Evolutionary conservation across 257 asterid species (phyloP).

Genomic region (Nicotiana benthamiana): DNA sequence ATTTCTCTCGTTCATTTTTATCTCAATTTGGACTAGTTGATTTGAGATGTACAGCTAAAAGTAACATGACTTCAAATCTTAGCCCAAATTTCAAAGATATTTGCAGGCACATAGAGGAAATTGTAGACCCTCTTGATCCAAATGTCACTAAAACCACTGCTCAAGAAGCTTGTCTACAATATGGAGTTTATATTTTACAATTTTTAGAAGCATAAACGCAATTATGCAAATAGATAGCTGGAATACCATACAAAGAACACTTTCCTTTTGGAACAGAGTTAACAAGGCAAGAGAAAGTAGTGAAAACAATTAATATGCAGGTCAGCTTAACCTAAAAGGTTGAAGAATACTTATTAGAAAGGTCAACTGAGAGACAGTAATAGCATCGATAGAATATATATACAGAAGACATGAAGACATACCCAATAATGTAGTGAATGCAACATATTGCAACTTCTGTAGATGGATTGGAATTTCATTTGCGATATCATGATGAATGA

Average conservation of each 20-base stretch:
- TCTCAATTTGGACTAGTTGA: neutral
- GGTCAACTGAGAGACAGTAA: neutral
- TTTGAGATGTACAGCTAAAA: neutral
- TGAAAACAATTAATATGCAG: neutral
- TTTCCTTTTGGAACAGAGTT: neutral
- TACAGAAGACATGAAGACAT: slow-evolving; percentile 11
- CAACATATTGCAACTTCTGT: slow-evolving; percentile 82
- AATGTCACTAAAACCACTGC: neutral
- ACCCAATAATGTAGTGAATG: slow-evolving; percentile 83
- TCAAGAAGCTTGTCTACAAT: neutral
- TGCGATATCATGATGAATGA: slow-evolving; percentile 82
- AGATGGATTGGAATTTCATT: slow-evolving; percentile 89
- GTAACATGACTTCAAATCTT: neutral
- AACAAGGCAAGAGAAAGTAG: neutral
- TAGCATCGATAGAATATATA: neutral
- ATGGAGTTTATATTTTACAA: neutral
- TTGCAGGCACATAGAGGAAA: neutral
- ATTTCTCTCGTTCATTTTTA: neutral
- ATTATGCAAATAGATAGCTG: neutral
- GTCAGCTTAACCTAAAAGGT: neutral
- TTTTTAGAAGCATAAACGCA: neutral
- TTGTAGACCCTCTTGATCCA: neutral
- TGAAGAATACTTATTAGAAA: neutral
- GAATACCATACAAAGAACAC: neutral
- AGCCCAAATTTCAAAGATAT: neutral